phyloP scores from a whole-genome alignment of 192 early-diverging fungal genomes.

The Backusella morwellensis region DNA sequence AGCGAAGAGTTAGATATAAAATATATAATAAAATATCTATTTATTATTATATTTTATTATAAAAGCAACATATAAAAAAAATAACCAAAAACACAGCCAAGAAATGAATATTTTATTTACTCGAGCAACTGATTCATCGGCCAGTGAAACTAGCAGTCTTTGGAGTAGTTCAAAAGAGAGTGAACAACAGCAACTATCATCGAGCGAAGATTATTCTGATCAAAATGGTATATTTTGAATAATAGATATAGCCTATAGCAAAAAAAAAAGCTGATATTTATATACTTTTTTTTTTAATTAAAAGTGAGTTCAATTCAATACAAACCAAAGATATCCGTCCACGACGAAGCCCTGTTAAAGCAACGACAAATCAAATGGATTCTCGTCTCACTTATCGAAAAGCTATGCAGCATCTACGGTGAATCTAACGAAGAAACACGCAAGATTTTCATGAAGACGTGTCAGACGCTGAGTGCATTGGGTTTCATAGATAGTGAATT shows the following conservation, averaged over 20 bases:
- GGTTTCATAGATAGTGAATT: slow-evolving; percentile 71
- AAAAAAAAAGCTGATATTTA: too few species aligned
- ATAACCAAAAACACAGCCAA: background rate
- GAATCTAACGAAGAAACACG: slow-evolving; percentile 80
- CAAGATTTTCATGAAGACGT: slow-evolving; percentile 80
- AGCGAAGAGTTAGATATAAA: background rate
- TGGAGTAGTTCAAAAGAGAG: background rate
- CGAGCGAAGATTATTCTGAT: background rate
- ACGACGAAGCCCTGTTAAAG: background rate
- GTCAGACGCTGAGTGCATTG: slow-evolving; percentile 80
- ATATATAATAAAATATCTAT: background rate
- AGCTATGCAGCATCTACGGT: slow-evolving; percentile 86
- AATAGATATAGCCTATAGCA: background rate
- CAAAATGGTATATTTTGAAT: background rate
- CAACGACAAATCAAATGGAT: slow-evolving; percentile 69
- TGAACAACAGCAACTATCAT: background rate
- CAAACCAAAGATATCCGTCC: background rate
- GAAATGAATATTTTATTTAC: background rate
- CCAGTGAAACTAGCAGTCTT: background rate
- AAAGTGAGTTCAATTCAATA: background rate
- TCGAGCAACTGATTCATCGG: background rate
- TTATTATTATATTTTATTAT: background rate
- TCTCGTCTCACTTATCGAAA: slow-evolving; percentile 85
- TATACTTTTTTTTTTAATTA: background rate
- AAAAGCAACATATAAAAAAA: background rate